These are phyloP conservation scores for Dentipellis sp. DNA, from an alignment of 768 basidiomycete species.

Conservation along the genomic window DNA sequence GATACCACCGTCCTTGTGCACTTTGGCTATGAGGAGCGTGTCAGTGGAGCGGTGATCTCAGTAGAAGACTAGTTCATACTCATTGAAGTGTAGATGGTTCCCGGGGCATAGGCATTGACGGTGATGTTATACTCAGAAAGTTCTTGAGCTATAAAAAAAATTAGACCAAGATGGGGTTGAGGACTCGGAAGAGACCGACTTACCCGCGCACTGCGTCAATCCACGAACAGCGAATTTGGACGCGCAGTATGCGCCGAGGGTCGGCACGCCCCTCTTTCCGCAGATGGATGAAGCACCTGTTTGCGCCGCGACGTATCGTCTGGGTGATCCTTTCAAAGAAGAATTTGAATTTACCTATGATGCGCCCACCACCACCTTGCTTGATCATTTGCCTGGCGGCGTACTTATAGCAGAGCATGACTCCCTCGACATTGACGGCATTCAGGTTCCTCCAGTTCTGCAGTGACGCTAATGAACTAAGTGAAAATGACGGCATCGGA, in stretches of 20 bases:
- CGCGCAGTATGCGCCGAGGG: slow-evolving; percentile 7
- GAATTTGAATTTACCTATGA: slow-evolving; percentile 11
- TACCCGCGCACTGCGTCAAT: slow-evolving; percentile 14
- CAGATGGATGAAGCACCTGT: slow-evolving; percentile 7
- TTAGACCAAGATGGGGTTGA: background rate
- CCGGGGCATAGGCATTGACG: slow-evolving; percentile 18
- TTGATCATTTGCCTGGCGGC: slow-evolving; percentile 17
- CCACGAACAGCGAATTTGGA: slow-evolving; percentile 16
- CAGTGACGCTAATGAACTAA: slow-evolving; percentile 4
- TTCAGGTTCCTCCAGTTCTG: slow-evolving; percentile 15
- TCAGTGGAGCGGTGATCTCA: background rate
- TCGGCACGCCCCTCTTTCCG: background rate
- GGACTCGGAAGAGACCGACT: background rate
- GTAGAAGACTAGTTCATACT: slow-evolving; percentile 2
- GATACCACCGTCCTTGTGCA: background rate
- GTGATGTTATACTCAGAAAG: slow-evolving; percentile 14
- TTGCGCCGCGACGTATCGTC: background rate
- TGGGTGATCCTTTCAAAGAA: background rate
- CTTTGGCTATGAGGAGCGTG: background rate
- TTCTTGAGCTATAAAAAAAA: slow-evolving; percentile 5
- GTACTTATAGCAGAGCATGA: slow-evolving; percentile 17
- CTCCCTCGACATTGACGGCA: slow-evolving; percentile 13
- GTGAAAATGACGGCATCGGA: no score
- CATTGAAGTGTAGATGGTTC: slow-evolving; percentile 9
- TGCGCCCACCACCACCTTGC: slow-evolving; percentile 17